phyloP scores from a whole-genome alignment of 2,329 filamentous ascomycete species.

The Phialocephala sp. region DNA sequence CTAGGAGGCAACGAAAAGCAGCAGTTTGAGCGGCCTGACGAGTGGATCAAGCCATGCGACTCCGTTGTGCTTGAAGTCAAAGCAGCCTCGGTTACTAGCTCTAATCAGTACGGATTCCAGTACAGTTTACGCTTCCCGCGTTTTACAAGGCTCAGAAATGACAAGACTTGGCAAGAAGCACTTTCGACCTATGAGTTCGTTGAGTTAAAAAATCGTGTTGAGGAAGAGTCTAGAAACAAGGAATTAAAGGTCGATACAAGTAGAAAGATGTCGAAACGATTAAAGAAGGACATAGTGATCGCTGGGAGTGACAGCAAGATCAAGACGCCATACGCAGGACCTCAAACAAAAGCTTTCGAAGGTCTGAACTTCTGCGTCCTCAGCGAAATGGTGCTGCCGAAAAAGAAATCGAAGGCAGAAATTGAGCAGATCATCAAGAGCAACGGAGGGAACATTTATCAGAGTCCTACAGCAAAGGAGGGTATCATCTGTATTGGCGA shows the following conservation, averaged over 20 bases:
- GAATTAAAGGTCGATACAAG: constrained; percentile 78
- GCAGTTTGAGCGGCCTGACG: constrained; percentile 79
- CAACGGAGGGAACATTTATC: constrained; percentile 80
- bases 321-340: constrained; percentile 59
- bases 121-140: constrained; percentile 89
- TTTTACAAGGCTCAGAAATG: constrained; percentile 80
- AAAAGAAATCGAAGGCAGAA: constrained; percentile 73
- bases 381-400: constrained; percentile 71
- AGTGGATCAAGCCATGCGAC: constrained; percentile 90
- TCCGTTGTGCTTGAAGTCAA: constrained; percentile 90
- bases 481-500: constrained; percentile 79
- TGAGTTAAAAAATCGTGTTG: constrained; percentile 69
- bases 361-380: constrained; percentile 83
- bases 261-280: constrained; percentile 61
- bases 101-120: constrained; percentile 77
- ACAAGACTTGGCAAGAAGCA: constrained; percentile 83
- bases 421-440: constrained; percentile 82
- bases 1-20: constrained; percentile 75
- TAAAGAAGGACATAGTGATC: constrained; percentile 73
- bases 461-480: constrained; percentile 67
- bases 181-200: constrained; percentile 80
- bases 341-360: constrained; percentile 70
- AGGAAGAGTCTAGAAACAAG: constrained; percentile 75
- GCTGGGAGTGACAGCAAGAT: constrained; percentile 67
- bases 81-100: constrained; percentile 76